phyloP scores from a whole-genome alignment of 1,284 basidiomycete genomes.

The Malassezia pachydermatis region DNA sequence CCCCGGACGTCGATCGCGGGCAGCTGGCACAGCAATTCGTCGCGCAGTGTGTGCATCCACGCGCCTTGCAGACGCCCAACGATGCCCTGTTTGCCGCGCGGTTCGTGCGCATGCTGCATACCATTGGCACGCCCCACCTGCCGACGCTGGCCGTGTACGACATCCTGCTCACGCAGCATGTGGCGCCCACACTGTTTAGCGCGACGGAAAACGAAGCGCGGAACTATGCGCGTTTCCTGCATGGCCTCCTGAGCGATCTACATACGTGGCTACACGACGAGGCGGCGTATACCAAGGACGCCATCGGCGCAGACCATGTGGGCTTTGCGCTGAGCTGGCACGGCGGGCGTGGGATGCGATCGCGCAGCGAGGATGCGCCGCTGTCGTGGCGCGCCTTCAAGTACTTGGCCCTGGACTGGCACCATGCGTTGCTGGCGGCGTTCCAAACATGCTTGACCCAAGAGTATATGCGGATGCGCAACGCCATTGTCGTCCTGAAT shows the following conservation, averaged over 20 bases:
- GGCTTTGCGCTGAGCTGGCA: conserved; percentile 40
- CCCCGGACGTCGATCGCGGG: conserved; percentile 19
- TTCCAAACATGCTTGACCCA: conserved; percentile 34
- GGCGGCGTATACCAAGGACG: conserved; percentile 29
- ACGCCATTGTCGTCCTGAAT: conserved; percentile 44
- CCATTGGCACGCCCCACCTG: conserved; percentile 74
- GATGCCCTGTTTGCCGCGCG: conserved; percentile 90
- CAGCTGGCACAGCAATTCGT: conserved; percentile 53
- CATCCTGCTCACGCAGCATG: conserved; percentile 54
- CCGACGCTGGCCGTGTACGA: conserved; percentile 75
- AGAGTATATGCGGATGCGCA: conserved; percentile 46
- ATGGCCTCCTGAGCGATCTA: conserved; percentile 62
- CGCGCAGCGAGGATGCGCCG: conserved; percentile 49
- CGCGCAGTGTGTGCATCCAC: conserved; percentile 84
- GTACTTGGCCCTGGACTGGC: conserved; percentile 68
- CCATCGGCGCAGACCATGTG: conserved; percentile 48
- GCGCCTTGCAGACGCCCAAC: conserved; percentile 81
- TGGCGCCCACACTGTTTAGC: conserved; percentile 70
- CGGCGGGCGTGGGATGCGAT: conserved; percentile 7
- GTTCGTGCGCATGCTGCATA: conserved; percentile 77
- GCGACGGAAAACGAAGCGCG: conserved; percentile 92
- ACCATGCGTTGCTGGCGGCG: conserved; percentile 56
- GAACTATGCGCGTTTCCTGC: conserved; percentile 72
- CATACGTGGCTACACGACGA: conserved; percentile 23
- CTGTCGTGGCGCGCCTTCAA: conserved; percentile 64